Evolutionary conservation across 1,139 yeast genomes (phyloP).

Genomic region (Zygosaccharomyces sapae): DNA sequence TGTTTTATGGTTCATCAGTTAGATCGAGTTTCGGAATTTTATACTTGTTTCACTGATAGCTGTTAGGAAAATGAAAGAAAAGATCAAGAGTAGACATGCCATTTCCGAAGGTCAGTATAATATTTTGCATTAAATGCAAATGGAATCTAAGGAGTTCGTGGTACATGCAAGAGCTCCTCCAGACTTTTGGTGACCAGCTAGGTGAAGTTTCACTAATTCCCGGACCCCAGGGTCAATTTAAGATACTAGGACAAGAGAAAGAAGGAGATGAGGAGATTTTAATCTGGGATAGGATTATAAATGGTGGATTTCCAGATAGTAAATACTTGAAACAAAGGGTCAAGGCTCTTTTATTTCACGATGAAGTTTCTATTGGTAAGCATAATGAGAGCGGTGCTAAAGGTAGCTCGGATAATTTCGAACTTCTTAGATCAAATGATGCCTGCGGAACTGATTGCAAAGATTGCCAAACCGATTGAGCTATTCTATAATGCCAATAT

Average conservation of each 20-base stretch:
- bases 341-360: constrained; percentile 20
- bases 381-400: constrained; percentile 12
- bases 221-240: constrained; percentile 50
- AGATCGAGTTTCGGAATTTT: constrained; percentile 8
- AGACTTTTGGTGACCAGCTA: constrained; percentile 50
- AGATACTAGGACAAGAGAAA: constrained; percentile 38
- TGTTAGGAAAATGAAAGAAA: not conserved
- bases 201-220: constrained; percentile 56
- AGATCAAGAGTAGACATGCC: constrained; percentile 18
- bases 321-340: constrained; percentile 54
- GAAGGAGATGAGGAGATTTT: constrained; percentile 23
- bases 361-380: constrained; percentile 21
- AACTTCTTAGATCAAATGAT: not conserved
- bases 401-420: not conserved
- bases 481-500: not conserved
- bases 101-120: constrained; percentile 49
- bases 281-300: constrained; percentile 52
- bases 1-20: not conserved
- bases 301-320: constrained; percentile 65
- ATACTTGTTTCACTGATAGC: constrained; percentile 3
- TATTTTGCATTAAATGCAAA: constrained; percentile 58
- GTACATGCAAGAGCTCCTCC: constrained; percentile 60
- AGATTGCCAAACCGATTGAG: not conserved
- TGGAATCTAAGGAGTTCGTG: constrained; percentile 67
- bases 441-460: constrained; percentile 1